phyloP scores from a whole-genome alignment of 2,329 filamentous ascomycete species.

The Zarea fungicola region DNA sequence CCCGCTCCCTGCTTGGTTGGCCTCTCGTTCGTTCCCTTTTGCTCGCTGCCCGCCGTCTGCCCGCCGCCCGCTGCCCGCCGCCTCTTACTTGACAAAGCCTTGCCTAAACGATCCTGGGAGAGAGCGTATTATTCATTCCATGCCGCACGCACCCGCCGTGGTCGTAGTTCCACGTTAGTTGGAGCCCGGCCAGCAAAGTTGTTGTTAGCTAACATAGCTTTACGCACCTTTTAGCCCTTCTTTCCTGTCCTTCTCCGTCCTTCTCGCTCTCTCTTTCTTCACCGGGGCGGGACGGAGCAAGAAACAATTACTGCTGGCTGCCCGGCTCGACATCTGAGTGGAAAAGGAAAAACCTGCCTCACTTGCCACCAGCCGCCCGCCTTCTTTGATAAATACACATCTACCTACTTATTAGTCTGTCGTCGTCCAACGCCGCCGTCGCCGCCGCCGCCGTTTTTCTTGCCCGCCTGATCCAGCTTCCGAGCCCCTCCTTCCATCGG shows the following conservation, averaged over 20 bases:
- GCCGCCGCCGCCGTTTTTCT: not conserved
- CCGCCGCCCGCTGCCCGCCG: slow-evolving; percentile 14
- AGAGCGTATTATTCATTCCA: not conserved
- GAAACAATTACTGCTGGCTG: too few species aligned
- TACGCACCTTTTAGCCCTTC: not conserved
- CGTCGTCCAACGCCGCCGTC: not conserved
- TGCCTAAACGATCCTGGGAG: not conserved
- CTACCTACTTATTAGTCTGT: not conserved
- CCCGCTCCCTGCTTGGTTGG: not conserved
- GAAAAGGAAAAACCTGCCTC: not conserved
- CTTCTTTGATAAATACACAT: not conserved
- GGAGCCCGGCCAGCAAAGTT: not conserved
- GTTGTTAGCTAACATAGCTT: not conserved
- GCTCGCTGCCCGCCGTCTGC: slow-evolving; percentile 15
- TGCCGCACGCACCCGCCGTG: not conserved
- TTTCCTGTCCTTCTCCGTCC: too few species aligned
- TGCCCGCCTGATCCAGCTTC: slow-evolving; percentile 6
- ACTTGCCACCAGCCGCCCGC: not conserved
- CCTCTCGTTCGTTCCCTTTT: too few species aligned
- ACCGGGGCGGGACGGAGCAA: too few species aligned
- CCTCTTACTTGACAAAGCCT: slow-evolving; percentile 12
- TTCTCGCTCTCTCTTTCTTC: not conserved
- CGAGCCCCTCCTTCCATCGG: not conserved
- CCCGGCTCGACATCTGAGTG: too few species aligned
- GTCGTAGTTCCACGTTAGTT: too few species aligned